These are phyloP conservation scores for Didymella glomerata DNA, from an alignment of 2,329 filamentous ascomycete species.

Conservation along the genomic window DNA sequence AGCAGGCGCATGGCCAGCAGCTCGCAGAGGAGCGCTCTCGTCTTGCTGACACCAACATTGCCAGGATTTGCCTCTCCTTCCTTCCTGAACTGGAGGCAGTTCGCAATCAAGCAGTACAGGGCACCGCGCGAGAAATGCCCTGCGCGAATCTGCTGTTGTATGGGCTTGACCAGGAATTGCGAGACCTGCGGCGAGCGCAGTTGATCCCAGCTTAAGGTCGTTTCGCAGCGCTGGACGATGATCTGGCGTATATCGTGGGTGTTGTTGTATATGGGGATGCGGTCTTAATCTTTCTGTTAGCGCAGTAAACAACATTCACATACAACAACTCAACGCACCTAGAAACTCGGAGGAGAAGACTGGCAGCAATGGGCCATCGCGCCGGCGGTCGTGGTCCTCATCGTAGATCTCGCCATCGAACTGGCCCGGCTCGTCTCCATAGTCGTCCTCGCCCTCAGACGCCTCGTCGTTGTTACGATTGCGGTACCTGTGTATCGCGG, in stretches of 20 bases:
- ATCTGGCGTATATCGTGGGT: constrained; percentile 89
- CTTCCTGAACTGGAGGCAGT: constrained; percentile 91
- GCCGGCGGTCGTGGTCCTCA: constrained; percentile 39
- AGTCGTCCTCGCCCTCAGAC: constrained; percentile 34
- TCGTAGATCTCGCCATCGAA: constrained; percentile 45
- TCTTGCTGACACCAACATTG: constrained; percentile 83
- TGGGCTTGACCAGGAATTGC: constrained; percentile 93
- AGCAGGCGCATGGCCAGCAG: constrained; percentile 87
- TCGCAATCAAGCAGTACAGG: constrained; percentile 89
- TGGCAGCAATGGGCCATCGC: constrained; percentile 50
- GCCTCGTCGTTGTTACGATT: constrained; percentile 35
- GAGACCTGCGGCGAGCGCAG: constrained; percentile 94
- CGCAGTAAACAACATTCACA: constrained; percentile 28
- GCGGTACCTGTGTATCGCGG: constrained; percentile 43
- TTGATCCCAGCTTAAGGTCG: constrained; percentile 92
- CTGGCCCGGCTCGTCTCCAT: constrained; percentile 29
- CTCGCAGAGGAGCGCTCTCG: constrained; percentile 88
- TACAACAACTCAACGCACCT: constrained; percentile 35
- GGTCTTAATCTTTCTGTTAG: constrained; percentile 64
- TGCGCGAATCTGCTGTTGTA: constrained; percentile 85
- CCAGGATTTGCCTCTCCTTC: constrained; percentile 83
- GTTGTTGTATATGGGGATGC: constrained; percentile 86
- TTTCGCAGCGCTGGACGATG: constrained; percentile 86
- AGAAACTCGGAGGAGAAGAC: constrained; percentile 52
- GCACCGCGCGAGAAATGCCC: constrained; percentile 87